phyloP scores from a whole-genome alignment of 768 basidiomycete species.

The Boletus rufocinnamomeus region DNA sequence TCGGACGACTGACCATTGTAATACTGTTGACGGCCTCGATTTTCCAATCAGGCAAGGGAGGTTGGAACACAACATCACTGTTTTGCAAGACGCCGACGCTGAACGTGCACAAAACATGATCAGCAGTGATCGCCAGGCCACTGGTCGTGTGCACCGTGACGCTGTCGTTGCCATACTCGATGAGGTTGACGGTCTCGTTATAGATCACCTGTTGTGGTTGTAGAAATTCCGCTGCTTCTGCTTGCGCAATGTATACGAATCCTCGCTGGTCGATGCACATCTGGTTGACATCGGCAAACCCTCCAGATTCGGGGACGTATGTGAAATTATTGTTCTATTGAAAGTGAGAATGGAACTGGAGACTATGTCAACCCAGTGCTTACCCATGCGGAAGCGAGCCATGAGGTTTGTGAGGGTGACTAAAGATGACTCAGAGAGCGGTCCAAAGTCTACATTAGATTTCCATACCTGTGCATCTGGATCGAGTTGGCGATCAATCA shows the following conservation, averaged over 20 bases:
- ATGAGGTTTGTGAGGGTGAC: slow-evolving; percentile 63
- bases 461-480: slow-evolving; percentile 33
- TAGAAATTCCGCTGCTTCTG: slow-evolving; percentile 59
- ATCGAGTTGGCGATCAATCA: not conserved
- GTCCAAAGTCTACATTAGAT: not conserved
- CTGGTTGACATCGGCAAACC: slow-evolving; percentile 56
- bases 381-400: slow-evolving; percentile 67
- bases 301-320: slow-evolving; percentile 49
- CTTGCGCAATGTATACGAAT: slow-evolving; percentile 57
- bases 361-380: slow-evolving; percentile 4
- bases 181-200: slow-evolving; percentile 50
- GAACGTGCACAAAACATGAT: slow-evolving; percentile 68
- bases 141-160: slow-evolving; percentile 50
- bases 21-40: slow-evolving; percentile 63
- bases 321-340: slow-evolving; percentile 65
- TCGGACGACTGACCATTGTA: slow-evolving; percentile 53
- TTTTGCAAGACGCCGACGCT: slow-evolving; percentile 71
- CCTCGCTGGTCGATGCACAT: slow-evolving; percentile 64
- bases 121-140: slow-evolving; percentile 47
- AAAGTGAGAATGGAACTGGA: slow-evolving; percentile 3
- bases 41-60: slow-evolving; percentile 60
- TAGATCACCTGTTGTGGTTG: slow-evolving; percentile 46
- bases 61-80: slow-evolving; percentile 57
- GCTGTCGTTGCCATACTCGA: slow-evolving; percentile 46
- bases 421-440: slow-evolving; percentile 41